Evolutionary conservation across 257 asterid species (phyloP), one percentile per base, ranked within the genome.

Genomic region (Schizonepeta tenuifolia): DNA sequence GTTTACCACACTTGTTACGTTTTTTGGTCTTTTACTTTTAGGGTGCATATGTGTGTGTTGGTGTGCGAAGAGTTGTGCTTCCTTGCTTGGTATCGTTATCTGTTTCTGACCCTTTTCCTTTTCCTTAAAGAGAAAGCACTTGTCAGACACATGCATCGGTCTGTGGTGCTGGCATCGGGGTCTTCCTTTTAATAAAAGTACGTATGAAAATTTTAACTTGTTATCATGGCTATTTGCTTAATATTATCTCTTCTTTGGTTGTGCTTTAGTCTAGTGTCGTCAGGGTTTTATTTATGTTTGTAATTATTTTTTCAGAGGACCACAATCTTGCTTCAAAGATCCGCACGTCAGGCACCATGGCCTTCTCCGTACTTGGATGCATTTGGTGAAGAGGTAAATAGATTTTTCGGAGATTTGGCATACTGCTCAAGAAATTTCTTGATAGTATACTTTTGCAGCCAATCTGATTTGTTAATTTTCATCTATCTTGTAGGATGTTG

Each of bases 141-240:
- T 90, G 97, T 76, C 96, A 86, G 81, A 60, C 82, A 79, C 99
- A 95, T 87, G 94, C 98, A 20, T 70, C 71, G 70, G 77, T 80
- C 55, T 95, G 99, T 59, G 98, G 99, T 75, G 97, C 98, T 78
- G 97, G 97, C 57, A 88, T 87, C 74, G 97, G 99, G 47, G 99
- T 95, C 61, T 95, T 92, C 91, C 80, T 95, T 67, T 80, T 95
- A 84, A 83, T 92, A 59, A 88, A 92, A 76, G 99, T 95, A 90
- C 76, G 92, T 77, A 44, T 70, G 22, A 43, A 11, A 0, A 47
- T 70, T 75, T 65, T 26, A 40, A 36, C 49, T 35, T 59, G 24
- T 65, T 50, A 40, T 44, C n/a, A 31, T 35, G n/a, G 53, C 63
- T 68, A 43, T 62, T 54, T 59, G 53, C 64, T 46, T 67, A 13